Conservation (phyloP, 2,329 filamentous ascomycete genomes). For the Dactylella cylindrospora region DNA sequence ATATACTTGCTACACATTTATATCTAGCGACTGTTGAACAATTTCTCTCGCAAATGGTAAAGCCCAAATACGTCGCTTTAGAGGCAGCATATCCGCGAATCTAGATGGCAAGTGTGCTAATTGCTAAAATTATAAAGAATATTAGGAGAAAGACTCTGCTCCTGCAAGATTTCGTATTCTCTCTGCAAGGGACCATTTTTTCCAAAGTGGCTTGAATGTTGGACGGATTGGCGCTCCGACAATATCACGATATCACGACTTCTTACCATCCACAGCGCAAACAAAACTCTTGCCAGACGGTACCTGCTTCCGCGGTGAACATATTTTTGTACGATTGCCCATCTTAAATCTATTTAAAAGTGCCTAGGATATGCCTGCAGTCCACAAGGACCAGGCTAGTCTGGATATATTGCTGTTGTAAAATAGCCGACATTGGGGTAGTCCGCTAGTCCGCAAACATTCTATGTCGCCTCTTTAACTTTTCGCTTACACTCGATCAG, state of each 20-base stretch:
- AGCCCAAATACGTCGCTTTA: too few species aligned
- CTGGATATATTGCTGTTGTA: conserved; percentile 31
- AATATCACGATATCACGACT: conserved; percentile 2
- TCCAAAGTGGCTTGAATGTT: conserved; percentile 4
- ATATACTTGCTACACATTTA: conserved; percentile 14
- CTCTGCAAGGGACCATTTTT: background rate
- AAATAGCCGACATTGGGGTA: conserved; percentile 38
- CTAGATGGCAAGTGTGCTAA: background rate
- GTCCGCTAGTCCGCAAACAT: conserved; percentile 33
- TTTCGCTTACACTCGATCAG: conserved; percentile 37
- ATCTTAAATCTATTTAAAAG: conserved; percentile 10
- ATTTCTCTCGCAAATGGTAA: too few species aligned
- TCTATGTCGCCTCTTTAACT: conserved; percentile 27
- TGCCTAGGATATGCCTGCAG: conserved; percentile 11
- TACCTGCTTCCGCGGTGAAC: conserved; percentile 35
- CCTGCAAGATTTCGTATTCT: conserved; percentile 8
- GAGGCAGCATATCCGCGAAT: background rate
- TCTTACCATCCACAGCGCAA: conserved; percentile 4
- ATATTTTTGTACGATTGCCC: conserved; percentile 14
- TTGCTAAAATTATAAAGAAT: background rate
- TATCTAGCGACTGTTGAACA: too few species aligned
- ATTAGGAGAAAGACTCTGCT: background rate
- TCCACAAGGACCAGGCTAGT: conserved; percentile 14
- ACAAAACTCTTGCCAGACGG: conserved; percentile 40
- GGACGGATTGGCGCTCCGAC: conserved; percentile 32